Base-by-base conservation (phyloP, 495 filamentous ascomycete species). In the Choiromyces venosus region DNA sequence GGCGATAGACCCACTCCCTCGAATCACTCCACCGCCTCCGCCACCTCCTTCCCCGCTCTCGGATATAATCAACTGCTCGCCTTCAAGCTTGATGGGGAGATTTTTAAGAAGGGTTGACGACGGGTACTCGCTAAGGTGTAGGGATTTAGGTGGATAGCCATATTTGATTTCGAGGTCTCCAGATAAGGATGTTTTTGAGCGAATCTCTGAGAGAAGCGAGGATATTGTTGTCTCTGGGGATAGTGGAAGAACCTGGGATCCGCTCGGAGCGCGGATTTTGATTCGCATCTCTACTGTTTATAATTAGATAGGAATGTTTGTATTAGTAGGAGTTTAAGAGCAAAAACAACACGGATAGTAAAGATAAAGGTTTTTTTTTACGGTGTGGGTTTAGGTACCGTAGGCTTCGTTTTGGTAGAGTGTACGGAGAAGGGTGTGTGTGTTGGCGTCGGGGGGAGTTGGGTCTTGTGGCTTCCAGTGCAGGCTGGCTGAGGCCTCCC, bases 61-160 rank as follows among this genome's bases (percentile, higher is more conserved):
- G 79, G 84, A 84, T 66, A 96, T 86, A n/a, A 93, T 91, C 7
- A 97, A 84, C 71, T 90, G 91, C 78, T 97, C 93, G 12, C 93
- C 91, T 72, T 95, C 87, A 14, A 98, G 86, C 39, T 91, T 89
- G 42, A 96, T 78, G 12, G 86, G 88, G 4, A 88, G 83, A 16
- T 89, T 86, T 37, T 79, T 76, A 36, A 93, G 80, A 4, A 78
- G 82, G 56, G 85, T 85, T 4, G 83, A 76, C 18, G 84, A 46
- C 79, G 85, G 75, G 74, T 87, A 78, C 10, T 83, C 75, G 38
- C 88, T 85, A 19, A 92, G 84, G 37, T 87, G 82, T 18, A 99
- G 86, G 25, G 88, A 84, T 76, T 90, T 89, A 4, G 91, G 86
- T 3, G 95, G 95, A 82, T 92, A 98, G 29, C 94, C 93, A 81